Percentiles rank a stretch among this genome's conserved stretches.
phyloP scores from a whole-genome alignment of 2,329 filamentous ascomycete genomes.

The Alternaria consortialis region DNA sequence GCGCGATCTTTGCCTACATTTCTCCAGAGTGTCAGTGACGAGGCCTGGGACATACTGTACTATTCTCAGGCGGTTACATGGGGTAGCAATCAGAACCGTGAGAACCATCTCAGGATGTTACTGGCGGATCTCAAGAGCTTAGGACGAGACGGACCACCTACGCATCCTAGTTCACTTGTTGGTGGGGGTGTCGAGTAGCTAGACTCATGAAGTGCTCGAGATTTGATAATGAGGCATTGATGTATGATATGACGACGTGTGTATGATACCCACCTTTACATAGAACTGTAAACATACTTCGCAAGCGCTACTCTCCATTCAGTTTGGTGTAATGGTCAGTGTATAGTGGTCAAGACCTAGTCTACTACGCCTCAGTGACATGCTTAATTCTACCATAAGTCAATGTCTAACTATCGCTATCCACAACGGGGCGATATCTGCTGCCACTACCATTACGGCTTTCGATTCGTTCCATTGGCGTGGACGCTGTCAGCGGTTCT shows the following conservation, averaged over 20 bases:
- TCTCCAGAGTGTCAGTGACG: slow-evolving; percentile 42
- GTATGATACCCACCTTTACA: slow-evolving; percentile 10
- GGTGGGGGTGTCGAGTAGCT: slow-evolving; percentile 14
- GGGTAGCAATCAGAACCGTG: slow-evolving; percentile 45
- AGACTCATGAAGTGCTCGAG: background rate
- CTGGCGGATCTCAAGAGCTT: slow-evolving; percentile 42
- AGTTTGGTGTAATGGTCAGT: background rate
- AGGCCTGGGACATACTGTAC: slow-evolving; percentile 52
- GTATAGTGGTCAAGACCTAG: no score
- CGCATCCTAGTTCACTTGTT: slow-evolving; percentile 37
- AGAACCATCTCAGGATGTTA: slow-evolving; percentile 40
- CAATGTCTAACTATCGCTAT: no score
- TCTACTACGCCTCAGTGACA: background rate
- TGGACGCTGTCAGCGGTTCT: no score
- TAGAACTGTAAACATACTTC: background rate
- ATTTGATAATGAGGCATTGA: background rate
- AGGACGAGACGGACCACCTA: slow-evolving; percentile 48
- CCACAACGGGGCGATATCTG: no score
- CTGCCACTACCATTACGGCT: no score
- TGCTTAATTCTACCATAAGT: background rate
- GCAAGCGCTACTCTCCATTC: background rate
- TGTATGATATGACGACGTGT: slow-evolving; percentile 9
- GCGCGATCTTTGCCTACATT: slow-evolving; percentile 46
- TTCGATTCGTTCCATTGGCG: no score
- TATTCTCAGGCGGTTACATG: slow-evolving; percentile 51